These are phyloP conservation scores for Lumnitzera littorea DNA, from an alignment of 345 rosid genomes.

Conservation along the genomic window DNA sequence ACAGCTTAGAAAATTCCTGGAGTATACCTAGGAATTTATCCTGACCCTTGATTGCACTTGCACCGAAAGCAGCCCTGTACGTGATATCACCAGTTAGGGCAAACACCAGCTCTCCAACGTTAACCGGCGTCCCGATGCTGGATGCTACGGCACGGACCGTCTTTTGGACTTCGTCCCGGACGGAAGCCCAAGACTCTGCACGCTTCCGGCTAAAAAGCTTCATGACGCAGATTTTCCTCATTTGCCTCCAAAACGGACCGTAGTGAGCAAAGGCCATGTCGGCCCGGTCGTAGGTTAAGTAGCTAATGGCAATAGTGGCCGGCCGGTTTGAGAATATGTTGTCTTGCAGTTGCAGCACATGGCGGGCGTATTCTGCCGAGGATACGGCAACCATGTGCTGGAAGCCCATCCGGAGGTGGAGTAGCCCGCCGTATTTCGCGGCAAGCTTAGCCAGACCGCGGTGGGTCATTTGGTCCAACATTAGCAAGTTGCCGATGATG, in stretches of 20 bases:
- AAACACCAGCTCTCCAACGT: conserved; percentile 72
- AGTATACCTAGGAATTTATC: conserved; percentile 69
- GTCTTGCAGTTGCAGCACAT: conserved; percentile 86
- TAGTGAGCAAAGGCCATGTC: conserved; percentile 98
- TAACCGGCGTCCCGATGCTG: conserved; percentile 43
- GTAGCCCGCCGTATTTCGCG: conserved; percentile 64
- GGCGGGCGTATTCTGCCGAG: conserved; percentile 61
- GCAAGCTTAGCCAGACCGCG: conserved; percentile 72
- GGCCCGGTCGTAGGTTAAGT: conserved; percentile 79
- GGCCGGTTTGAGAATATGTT: conserved; percentile 82
- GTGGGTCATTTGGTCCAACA: conserved; percentile 94
- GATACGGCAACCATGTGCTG: conserved; percentile 68
- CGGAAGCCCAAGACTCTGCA: conserved; percentile 92
- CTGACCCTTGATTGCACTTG: conserved; percentile 46
- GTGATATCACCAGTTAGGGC: conserved; percentile 65
- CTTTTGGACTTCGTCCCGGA: conserved; percentile 71
- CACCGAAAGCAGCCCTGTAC: conserved; percentile 81
- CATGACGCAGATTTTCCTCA: conserved; percentile 89
- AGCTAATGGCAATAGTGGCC: conserved; percentile 69
- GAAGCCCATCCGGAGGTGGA: conserved; percentile 73
- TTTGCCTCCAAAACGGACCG: conserved; percentile 97
- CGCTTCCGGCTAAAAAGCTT: conserved; percentile 86
- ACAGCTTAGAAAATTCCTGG: conserved; percentile 90
- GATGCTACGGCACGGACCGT: conserved; percentile 31
- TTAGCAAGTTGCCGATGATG: conserved; percentile 70